These are phyloP conservation scores for Trichosporon sp. DNA, from an alignment of 1,284 basidiomycete species.

Conservation along the genomic window DNA sequence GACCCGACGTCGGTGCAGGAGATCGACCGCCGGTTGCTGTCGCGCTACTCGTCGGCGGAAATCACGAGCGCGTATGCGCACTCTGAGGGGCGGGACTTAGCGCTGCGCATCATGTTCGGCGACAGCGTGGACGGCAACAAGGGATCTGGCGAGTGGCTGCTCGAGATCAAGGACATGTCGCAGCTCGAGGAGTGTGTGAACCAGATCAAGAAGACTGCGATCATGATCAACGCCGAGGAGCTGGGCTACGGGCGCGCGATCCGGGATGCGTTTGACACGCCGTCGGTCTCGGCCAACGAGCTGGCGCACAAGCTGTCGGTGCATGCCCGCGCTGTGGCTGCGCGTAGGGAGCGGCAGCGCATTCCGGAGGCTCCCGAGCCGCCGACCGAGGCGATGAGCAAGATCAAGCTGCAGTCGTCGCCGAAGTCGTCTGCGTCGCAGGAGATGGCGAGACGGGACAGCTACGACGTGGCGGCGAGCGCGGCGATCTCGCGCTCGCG, in stretches of 20 bases:
- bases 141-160: slow-evolving; percentile 27
- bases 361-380: not conserved
- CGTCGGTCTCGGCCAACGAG: slow-evolving; percentile 22
- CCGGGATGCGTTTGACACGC: slow-evolving; percentile 20
- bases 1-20: slow-evolving; percentile 7
- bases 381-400: not conserved
- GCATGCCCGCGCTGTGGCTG: slow-evolving; percentile 11
- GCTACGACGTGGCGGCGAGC: slow-evolving; percentile 6
- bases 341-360: slow-evolving; percentile 2
- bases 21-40: slow-evolving; percentile 15
- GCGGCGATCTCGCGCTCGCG: slow-evolving; percentile 8
- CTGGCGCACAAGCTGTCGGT: slow-evolving; percentile 24
- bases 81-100: slow-evolving; percentile 7
- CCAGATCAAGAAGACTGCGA: slow-evolving; percentile 33
- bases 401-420: not conserved
- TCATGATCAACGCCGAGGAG: slow-evolving; percentile 32
- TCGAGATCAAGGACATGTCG: slow-evolving; percentile 31
- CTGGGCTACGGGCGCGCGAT: slow-evolving; percentile 28
- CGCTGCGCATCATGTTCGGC: slow-evolving; percentile 19
- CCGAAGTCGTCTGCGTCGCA: slow-evolving; percentile 2
- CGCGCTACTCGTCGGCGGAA: slow-evolving; percentile 9
- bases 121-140: slow-evolving; percentile 14
- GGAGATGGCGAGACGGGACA: not conserved
- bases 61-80: slow-evolving; percentile 10
- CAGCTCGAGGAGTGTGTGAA: slow-evolving; percentile 33